phyloP scores from a whole-genome alignment of 2,329 filamentous ascomycete genomes.

The Aspergillus puulaauensis region DNA sequence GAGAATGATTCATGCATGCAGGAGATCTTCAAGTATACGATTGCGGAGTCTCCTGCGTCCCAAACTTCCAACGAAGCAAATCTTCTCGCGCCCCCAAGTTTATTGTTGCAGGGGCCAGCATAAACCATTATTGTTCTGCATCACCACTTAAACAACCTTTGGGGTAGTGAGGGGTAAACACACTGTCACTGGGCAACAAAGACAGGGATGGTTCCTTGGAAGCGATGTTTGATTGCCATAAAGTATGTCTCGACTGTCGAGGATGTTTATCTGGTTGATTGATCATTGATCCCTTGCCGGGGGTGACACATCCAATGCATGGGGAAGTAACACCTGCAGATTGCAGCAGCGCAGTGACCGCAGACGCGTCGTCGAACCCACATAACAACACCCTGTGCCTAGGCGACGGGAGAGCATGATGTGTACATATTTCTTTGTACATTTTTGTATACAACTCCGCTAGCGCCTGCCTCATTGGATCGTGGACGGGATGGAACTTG shows the following conservation, averaged over 20 bases:
- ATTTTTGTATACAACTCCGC: neutral
- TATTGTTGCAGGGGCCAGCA: neutral
- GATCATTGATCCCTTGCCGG: slow-evolving; percentile 6
- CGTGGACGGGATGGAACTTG: neutral
- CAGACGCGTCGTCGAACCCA: neutral
- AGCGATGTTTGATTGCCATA: neutral
- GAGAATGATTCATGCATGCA: neutral
- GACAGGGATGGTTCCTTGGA: slow-evolving; percentile 8
- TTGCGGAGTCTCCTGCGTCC: neutral
- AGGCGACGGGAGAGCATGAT: neutral
- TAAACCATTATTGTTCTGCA: neutral
- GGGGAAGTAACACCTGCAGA: neutral
- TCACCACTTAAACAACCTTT: neutral
- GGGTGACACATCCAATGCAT: neutral
- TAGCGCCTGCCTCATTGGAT: neutral
- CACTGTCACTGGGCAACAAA: slow-evolving; percentile 5
- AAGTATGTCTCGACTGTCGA: neutral
- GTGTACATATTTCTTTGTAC: slow-evolving; percentile 1
- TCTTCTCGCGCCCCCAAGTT: neutral
- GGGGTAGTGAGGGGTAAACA: neutral
- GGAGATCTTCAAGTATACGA: neutral
- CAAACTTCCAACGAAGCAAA: too few relatives aligned
- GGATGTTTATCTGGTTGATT: neutral
- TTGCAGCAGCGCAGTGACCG: neutral
- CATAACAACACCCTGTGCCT: neutral